Evolutionary conservation across 1,139 yeast species (phyloP).

Genomic region (Candida dubliniensis): DNA sequence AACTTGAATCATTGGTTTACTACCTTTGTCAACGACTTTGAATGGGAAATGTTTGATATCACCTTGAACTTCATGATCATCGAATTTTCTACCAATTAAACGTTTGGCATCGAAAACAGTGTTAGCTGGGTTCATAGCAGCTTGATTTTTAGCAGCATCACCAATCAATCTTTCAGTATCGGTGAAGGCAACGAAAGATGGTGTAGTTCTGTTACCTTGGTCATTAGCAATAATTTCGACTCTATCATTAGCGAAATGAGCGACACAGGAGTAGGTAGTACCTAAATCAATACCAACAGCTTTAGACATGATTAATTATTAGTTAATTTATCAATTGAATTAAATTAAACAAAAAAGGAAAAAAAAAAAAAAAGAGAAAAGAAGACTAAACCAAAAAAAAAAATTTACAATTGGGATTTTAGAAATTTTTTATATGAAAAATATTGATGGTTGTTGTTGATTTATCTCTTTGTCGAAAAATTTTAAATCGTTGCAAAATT

Average conservation of each 20-base stretch:
- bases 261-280: conserved; percentile 83
- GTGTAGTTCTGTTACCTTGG: conserved; percentile 76
- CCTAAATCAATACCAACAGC: conserved; percentile 87
- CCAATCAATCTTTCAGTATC: conserved; percentile 97
- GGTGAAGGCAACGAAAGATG: conserved; percentile 97
- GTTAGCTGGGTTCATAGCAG: conserved; percentile 94
- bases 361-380: conserved; percentile 4
- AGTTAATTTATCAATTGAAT: not conserved
- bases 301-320: conserved; percentile 44
- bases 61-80: conserved; percentile 43
- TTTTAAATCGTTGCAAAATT: conserved; percentile 6
- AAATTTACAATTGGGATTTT: conserved; percentile 1
- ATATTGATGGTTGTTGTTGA: not conserved
- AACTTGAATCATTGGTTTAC: conserved; percentile 90
- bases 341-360: not conserved
- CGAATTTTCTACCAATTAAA: conserved; percentile 56
- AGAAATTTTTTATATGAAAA: conserved; percentile 2
- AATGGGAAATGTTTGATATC: conserved; percentile 48
- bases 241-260: conserved; percentile 72
- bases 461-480: conserved; percentile 1
- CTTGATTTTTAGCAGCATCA: conserved; percentile 99
- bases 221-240: conserved; percentile 63
- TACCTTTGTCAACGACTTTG: conserved; percentile 60
- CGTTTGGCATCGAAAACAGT: conserved; percentile 98
- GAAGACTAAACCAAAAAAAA: conserved; percentile 4